Percentiles rank a stretch among this genome's conserved stretches.
phyloP scores from a whole-genome alignment of 495 filamentous ascomycete genomes.

The Penicillium cosmopolitanum region DNA sequence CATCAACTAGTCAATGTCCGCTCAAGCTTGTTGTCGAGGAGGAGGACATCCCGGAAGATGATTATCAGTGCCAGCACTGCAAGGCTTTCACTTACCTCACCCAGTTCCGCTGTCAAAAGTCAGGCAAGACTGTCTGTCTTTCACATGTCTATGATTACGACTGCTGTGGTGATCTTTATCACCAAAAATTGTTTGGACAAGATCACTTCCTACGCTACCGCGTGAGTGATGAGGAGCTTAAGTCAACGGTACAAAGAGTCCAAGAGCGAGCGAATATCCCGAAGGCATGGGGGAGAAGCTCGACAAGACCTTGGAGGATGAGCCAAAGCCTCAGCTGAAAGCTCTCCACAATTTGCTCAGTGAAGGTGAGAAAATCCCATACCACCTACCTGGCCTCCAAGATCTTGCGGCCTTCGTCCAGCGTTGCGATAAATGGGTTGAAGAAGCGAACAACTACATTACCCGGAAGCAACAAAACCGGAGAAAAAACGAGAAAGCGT shows the following conservation, averaged over 20 bases:
- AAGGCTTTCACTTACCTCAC: slow-evolving; percentile 92
- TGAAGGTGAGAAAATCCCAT: slow-evolving; percentile 97
- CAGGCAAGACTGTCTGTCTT: slow-evolving; percentile 77
- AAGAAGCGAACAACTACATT: slow-evolving; percentile 96
- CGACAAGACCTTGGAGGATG: slow-evolving; percentile 78
- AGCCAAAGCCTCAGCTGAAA: slow-evolving; percentile 83
- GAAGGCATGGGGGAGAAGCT: slow-evolving; percentile 90
- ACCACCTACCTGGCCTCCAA: slow-evolving; percentile 82
- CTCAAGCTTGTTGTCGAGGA: slow-evolving; percentile 60
- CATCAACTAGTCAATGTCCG: slow-evolving; percentile 39
- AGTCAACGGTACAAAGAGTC: slow-evolving; percentile 70
- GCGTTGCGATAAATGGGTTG: slow-evolving; percentile 96
- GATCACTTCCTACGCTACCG: slow-evolving; percentile 75
- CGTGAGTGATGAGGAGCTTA: slow-evolving; percentile 70
- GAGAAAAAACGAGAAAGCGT: slow-evolving; percentile 93
- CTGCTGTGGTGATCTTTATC: slow-evolving; percentile 71
- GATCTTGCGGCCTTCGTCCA: slow-evolving; percentile 88
- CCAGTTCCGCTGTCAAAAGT: slow-evolving; percentile 79
- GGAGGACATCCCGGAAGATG: slow-evolving; percentile 81
- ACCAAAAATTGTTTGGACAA: slow-evolving; percentile 61
- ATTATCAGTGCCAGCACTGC: slow-evolving; percentile 89
- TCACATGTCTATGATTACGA: slow-evolving; percentile 75
- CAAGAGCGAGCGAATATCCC: slow-evolving; percentile 84
- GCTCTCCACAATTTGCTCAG: slow-evolving; percentile 78
- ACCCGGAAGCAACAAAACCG: slow-evolving; percentile 98